Base-by-base conservation (phyloP, 2,329 filamentous ascomycete genomes). In the Capronia coronata region DNA sequence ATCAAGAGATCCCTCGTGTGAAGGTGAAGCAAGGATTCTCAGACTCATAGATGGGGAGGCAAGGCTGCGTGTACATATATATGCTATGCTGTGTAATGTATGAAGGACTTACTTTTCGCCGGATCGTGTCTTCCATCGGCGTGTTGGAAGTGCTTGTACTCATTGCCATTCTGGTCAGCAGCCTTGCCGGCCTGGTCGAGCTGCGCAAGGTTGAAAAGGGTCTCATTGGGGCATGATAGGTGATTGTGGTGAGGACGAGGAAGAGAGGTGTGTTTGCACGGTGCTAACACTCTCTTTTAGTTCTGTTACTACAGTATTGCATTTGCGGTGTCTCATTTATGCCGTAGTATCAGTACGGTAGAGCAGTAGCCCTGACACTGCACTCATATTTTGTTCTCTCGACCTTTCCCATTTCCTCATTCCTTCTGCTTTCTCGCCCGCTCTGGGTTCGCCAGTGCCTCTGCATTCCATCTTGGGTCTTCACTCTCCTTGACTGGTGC, bases 391-490 rank as follows among this genome's bases (percentile, higher is more conserved):
- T n/a, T n/a, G n/a, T n/a, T n/a, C n/a, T n/a, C n/a, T n/a, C n/a
- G n/a, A n/a, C n/a, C n/a, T n/a, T n/a, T n/a, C n/a, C n/a, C n/a
- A n/a, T n/a, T n/a, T n/a, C n/a, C n/a, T 45, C 19, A 45, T 13
- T 46, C 48, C 25, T 59, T 50, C 30, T 43, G 25, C 34, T 41
- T 48, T 27, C 53, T 44, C 10, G 55, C 50, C 2, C 23, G 43
- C 49, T 59, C 57, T 9, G 53, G 51, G 25, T 60, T 35, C 3
- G 57, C 57, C 35, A 58, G 43, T 27, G 58, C 57, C 16, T 51
- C 48, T 7, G 32, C 29, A 44, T 60, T 58, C 58, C 58, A 59
- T 29, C 57, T 42, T n/a, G 58, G 55, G 45, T 60, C 58, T 8
- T 49, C 30, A 27, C 53, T 58, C 29, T 57, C 53, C 4, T 43